Conservation (phyloP, 176 grass and related monocot genomes). For the Musa troglodytarum region DNA sequence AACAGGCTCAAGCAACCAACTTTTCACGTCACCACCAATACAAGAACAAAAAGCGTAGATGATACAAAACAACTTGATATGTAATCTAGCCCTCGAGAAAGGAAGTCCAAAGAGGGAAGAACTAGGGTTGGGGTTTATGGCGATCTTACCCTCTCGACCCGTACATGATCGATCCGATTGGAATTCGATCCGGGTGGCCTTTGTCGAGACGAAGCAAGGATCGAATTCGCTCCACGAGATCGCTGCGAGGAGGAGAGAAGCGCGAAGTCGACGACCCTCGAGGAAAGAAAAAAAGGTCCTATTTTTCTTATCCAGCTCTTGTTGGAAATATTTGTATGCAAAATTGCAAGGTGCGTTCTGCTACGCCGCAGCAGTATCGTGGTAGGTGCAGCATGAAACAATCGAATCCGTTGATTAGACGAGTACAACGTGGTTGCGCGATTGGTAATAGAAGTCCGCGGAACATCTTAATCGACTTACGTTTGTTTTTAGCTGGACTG, state of each 20-base stretch:
- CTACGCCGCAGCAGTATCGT: no score
- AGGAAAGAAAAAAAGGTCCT: neutral
- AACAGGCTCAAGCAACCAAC: no score
- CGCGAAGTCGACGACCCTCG: neutral
- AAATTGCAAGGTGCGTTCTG: no score
- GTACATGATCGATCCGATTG: slow-evolving; percentile 6
- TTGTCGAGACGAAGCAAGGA: neutral
- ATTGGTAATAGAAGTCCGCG: no score
- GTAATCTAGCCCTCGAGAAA: neutral
- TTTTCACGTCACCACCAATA: no score
- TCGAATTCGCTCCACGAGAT: neutral
- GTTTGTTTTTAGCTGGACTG: no score
- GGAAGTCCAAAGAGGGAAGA: neutral
- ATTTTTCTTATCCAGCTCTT: neutral
- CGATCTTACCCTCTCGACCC: slow-evolving; percentile 20
- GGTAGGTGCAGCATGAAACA: no score
- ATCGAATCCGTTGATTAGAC: no score
- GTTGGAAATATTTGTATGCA: no score
- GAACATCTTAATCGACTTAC: no score
- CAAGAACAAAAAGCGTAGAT: no score
- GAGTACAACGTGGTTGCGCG: no score
- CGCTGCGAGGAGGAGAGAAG: neutral
- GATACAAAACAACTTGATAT: neutral
- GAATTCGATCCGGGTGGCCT: neutral
- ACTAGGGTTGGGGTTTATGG: slow-evolving; percentile 8